phyloP scores from a whole-genome alignment of 768 basidiomycete species.

The Termitomyces titanicus region DNA sequence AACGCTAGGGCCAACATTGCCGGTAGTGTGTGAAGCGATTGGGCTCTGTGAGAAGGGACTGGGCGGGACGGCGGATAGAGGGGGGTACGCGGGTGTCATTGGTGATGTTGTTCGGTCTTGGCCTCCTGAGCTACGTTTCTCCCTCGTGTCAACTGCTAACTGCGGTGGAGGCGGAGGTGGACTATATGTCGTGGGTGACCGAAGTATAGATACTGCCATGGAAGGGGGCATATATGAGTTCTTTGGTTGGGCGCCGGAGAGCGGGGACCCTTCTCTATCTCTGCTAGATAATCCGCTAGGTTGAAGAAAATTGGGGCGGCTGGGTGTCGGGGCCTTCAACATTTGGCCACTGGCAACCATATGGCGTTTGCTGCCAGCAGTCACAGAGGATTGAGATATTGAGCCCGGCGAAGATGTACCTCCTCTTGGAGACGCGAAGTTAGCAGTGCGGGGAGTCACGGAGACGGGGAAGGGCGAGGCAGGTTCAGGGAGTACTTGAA shows the following conservation, averaged over 20 bases:
- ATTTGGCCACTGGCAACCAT: conserved; percentile 36
- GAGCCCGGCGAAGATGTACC: conserved; percentile 15
- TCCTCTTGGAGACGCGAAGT: conserved; percentile 15
- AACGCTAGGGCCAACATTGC: conserved; percentile 51
- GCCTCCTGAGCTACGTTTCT: conserved; percentile 1
- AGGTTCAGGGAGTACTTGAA: conserved; percentile 64
- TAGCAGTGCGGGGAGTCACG: conserved; percentile 21
- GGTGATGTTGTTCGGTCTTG: conserved; percentile 22
- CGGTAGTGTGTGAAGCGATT: conserved; percentile 44
- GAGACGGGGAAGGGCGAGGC: conserved; percentile 72
- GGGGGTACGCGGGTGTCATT: conserved; percentile 63
- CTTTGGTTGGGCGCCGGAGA: conserved; percentile 25
- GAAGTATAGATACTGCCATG: conserved; percentile 31
- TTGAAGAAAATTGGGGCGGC: conserved; percentile 19
- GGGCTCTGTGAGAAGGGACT: conserved; percentile 57
- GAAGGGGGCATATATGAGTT: conserved; percentile 32
- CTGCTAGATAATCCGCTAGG: conserved; percentile 13
- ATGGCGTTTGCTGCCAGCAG: conserved; percentile 58
- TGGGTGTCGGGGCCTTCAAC: conserved; percentile 15
- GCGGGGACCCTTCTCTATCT: conserved; percentile 18
- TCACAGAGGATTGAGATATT: conserved; percentile 32
- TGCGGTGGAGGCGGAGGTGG: conserved; percentile 36
- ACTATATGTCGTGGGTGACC: conserved; percentile 54
- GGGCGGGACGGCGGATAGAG: conserved; percentile 40
- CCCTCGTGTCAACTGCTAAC: conserved; percentile 4